Base-by-base conservation (phyloP, 2,329 filamentous ascomycete species). In the Neocucurbitaria cava region DNA sequence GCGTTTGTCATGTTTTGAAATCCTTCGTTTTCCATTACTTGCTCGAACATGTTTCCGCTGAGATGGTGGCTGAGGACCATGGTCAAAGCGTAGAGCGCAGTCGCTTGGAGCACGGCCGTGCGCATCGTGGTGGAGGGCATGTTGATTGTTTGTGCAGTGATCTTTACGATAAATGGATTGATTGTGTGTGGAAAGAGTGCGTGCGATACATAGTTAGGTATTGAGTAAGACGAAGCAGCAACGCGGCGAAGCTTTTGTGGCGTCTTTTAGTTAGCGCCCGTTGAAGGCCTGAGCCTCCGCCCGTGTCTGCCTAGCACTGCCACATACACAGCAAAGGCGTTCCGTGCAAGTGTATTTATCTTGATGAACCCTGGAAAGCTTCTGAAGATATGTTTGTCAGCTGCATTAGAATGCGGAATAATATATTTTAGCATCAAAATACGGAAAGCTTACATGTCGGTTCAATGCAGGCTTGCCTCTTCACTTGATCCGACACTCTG, bases 51-150 rank as follows among this genome's bases (percentile, higher is more conserved):
- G 23, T 49, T 46, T n/a, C 48, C 26, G 28, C 28, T 36, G 3
- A 49, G 17, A 33, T 62, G 47, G 33, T 57, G 56, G 17, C 17
- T 20, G 33, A 54, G 41, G 3, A 62, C 23, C 15, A 30, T 28
- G 4, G 31, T 47, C 13, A 54, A 8, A 10, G 40, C 47, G 40
- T 28, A 53, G 49, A 62, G 48, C n/a, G 39, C 39, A 26, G 56
- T 57, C 15, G 59, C 49, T 36, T 62, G 53, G 13, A 62, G 53
- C 17, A 62, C 59, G 11, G 39, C 43, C 5, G 38, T 59, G 41
- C 59, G 54, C 59, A 57, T 62, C 13, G 48, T 48, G 48, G 55
- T 52, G 28, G 46, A 52, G 20, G 43, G 45, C 56, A 62, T 59
- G 28, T 5, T 44, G 7, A 3, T 21, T 11, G 26, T 41, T 17